A percentile compares a stretch with the other conserved stretches of the same genome.
phyloP scores from a whole-genome alignment of 2,329 filamentous ascomycete species.

The Colletotrichum liriopes region DNA sequence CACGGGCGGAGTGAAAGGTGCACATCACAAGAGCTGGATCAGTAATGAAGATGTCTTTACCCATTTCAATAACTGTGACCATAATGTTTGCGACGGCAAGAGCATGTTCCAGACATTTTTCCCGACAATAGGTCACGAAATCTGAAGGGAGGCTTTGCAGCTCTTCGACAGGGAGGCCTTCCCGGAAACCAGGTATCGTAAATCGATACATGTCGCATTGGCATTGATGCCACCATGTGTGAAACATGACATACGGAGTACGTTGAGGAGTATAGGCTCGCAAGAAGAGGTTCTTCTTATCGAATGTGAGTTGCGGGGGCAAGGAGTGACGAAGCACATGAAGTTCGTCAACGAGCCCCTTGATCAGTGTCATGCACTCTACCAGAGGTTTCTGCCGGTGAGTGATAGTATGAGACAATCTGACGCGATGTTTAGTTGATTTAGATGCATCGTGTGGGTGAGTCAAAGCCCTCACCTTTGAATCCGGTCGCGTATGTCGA shows the following conservation, averaged over 20 bases:
- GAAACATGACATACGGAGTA: conserved; percentile 46
- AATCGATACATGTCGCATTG: conserved; percentile 48
- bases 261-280: conserved; percentile 45
- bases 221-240: conserved; percentile 48
- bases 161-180: conserved; percentile 26
- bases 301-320: conserved; percentile 39
- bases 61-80: conserved; percentile 19
- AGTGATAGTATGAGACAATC: conserved; percentile 44
- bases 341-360: conserved; percentile 36
- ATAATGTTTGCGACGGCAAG: conserved; percentile 35
- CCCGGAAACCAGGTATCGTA: conserved; percentile 42
- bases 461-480: conserved; percentile 16
- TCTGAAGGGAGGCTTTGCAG: conserved; percentile 2
- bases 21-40: conserved; percentile 39
- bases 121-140: conserved; percentile 24
- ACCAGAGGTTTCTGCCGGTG: conserved; percentile 43
- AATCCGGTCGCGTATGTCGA: conserved; percentile 37
- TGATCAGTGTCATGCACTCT: conserved; percentile 23
- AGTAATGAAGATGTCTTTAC: conserved; percentile 33
- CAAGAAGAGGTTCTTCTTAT: conserved; percentile 44
- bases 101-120: conserved; percentile 33
- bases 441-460: not conserved
- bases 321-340: conserved; percentile 35
- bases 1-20: conserved; percentile 37
- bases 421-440: conserved; percentile 6